A percentile compares a stretch with the other conserved stretches of the same genome.
Conservation (phyloP, 1,139 yeast species). For the Arxiozyma bovina region DNA sequence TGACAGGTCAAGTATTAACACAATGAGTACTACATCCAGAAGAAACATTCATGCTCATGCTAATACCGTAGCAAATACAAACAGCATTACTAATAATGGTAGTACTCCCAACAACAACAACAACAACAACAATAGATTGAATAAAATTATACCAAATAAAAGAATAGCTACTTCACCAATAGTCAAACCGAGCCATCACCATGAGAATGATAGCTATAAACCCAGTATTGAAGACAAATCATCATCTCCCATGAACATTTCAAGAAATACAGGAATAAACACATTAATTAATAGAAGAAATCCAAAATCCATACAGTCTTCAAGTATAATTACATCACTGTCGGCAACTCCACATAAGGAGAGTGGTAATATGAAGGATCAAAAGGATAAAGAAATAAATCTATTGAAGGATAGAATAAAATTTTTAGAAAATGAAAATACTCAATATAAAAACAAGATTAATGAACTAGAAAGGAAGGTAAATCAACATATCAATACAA, state of each 20-base stretch:
- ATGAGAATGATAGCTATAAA: too few relatives aligned
- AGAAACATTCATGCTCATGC: too few relatives aligned
- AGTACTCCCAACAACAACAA: not conserved
- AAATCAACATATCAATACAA: constrained; percentile 1
- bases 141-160: constrained; percentile 2
- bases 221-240: too few relatives aligned
- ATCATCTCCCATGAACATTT: too few relatives aligned
- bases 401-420: constrained; percentile 18
- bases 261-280: too few relatives aligned
- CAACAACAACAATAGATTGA: not conserved
- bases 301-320: not conserved
- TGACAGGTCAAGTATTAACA: not conserved
- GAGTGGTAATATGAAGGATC: not conserved
- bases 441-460: not conserved
- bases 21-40: too few relatives aligned
- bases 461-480: not conserved
- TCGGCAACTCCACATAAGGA: too few relatives aligned
- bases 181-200: not conserved
- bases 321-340: not conserved
- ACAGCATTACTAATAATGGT: not conserved
- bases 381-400: constrained; percentile 17
- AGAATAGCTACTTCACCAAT: constrained; percentile 11
- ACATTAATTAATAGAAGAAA: not conserved
- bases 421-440: not conserved
- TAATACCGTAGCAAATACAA: constrained; percentile 9